A percentile compares a stretch with the other conserved stretches of the same genome.
These are phyloP conservation scores for Lactifluus volemus DNA, from an alignment of 768 basidiomycete species.

Conservation along the genomic window DNA sequence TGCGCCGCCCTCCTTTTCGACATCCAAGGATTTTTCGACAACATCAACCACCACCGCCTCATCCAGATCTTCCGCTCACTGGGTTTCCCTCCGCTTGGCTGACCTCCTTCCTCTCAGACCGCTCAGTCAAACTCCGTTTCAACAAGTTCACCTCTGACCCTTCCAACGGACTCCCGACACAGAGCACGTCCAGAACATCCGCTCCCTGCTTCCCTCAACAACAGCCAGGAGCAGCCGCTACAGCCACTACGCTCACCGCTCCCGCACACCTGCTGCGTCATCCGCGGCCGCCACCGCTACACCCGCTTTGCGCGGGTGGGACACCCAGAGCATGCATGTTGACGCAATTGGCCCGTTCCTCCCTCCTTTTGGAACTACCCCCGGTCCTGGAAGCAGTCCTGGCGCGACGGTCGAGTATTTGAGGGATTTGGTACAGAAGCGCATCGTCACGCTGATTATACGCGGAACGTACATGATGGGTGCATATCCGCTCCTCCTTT, in stretches of 20 bases:
- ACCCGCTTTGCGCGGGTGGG: conserved; percentile 48
- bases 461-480: conserved; percentile 84
- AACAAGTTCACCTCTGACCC: neutral
- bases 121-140: neutral
- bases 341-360: conserved; percentile 24
- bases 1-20: no score
- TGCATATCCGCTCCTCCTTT: conserved; percentile 30
- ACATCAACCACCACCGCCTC: no score
- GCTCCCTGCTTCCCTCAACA: no score
- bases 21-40: no score
- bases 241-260: no score
- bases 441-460: conserved; percentile 77
- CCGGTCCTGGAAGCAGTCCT: conserved; percentile 15
- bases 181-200: no score
- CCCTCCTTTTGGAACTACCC: neutral
- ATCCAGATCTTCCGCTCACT: no score
- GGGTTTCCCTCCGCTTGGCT: neutral
- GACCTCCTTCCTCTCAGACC: neutral
- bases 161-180: no score
- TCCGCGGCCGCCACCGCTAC: neutral
- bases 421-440: conserved; percentile 71
- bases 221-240: no score
- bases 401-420: conserved; percentile 74
- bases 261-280: no score
- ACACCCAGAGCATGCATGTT: conserved; percentile 56